Base-by-base conservation (phyloP, 345 rosid species). In the Fremontodendron californicum region DNA sequence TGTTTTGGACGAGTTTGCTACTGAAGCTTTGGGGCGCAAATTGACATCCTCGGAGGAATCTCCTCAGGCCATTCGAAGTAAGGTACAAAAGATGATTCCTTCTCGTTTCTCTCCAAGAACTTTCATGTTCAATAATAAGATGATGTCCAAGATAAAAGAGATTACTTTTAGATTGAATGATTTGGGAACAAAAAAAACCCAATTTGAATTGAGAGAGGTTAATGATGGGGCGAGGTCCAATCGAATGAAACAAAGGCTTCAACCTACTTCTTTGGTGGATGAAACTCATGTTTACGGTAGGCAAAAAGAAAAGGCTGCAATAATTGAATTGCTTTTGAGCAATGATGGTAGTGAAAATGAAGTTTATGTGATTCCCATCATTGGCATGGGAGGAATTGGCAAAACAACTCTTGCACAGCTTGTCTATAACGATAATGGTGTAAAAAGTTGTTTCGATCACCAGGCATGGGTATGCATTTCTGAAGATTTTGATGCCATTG, bases 1-100 rank as follows among this genome's bases (percentile, higher is more conserved):
- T 63, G 35, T 79, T 23, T 29, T 82, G 27, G 82, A 82, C 49
- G 80, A 82, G 64, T 73, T 82, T 39, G 60, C 80, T 12, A 58
- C 46, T 5, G 27, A 65, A 18, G 75, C 68, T 37, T 16, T 55
- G 67, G 49, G 39, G 15, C 48, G 48, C 42, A 52, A 81, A 5
- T 6, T 51, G 63, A 54, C 18, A 35, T 54, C 60, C 29, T n/a
- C 12, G 40, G 63, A 35, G 18, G 61, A 23, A 9, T 6, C 27
- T 54, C 60, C 27, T 54, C 60, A 23, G 21, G 29, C 11, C 2
- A n/a, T 54, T 9, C 3, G 6, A 52, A 52, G 10, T 2, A 55
- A 55, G 29, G 61, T 23, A 8, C 11, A 55, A 55, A 55, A 55
- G 61, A 55, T 55, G 29, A 55, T 55, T 23, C 61, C 29, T 55